Percentiles rank a stretch among this genome's conserved stretches.
These are phyloP conservation scores for Zelopaecilomyces penicillatus DNA, from an alignment of 2,329 filamentous ascomycete genomes.

Conservation along the genomic window DNA sequence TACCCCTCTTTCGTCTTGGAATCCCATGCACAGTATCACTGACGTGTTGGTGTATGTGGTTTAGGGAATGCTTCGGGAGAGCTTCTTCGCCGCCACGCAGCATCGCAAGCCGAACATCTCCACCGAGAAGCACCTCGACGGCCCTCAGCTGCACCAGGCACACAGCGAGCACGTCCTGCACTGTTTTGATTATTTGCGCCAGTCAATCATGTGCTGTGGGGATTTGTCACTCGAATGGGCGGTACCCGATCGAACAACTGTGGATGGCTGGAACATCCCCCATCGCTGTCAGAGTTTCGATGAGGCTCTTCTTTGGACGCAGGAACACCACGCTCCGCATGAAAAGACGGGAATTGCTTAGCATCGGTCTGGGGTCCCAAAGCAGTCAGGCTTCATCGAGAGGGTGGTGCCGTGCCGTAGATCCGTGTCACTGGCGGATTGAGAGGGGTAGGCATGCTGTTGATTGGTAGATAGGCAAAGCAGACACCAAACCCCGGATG, in stretches of 20 bases:
- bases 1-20: too few relatives aligned
- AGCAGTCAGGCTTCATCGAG: background rate
- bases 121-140: too few relatives aligned
- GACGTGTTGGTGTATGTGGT: too few relatives aligned
- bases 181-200: background rate
- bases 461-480: too few relatives aligned
- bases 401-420: too few relatives aligned
- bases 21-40: too few relatives aligned
- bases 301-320: background rate
- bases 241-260: background rate
- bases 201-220: conserved; percentile 1
- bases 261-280: background rate
- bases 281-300: conserved; percentile 1
- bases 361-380: background rate
- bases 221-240: background rate
- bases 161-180: background rate
- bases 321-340: background rate
- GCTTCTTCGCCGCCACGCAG: too few relatives aligned
- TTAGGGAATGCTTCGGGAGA: too few relatives aligned
- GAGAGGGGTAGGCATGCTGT: too few relatives aligned
- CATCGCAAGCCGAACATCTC: too few relatives aligned
- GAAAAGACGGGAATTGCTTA: conserved; percentile 1
- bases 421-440: too few relatives aligned
- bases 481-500: too few relatives aligned
- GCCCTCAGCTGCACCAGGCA: background rate